Percentiles rank a stretch among this genome's conserved stretches.
These are phyloP conservation scores for Moringa oleifera DNA, from an alignment of 345 rosid species.

Conservation along the genomic window DNA sequence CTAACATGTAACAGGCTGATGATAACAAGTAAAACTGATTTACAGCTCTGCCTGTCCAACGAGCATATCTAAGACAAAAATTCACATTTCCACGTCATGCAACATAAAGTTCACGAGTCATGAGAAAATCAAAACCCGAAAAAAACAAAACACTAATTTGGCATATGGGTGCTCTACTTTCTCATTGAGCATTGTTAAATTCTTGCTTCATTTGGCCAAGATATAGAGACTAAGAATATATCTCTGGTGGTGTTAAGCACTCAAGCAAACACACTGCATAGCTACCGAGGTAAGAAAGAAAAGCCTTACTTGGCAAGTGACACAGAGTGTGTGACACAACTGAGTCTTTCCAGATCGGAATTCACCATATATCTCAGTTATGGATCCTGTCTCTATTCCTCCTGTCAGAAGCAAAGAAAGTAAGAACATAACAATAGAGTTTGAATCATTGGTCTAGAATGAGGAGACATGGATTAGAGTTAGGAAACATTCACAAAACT, in stretches of 20 bases:
- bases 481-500: too few species aligned
- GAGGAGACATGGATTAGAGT: conserved; percentile 1
- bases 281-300: not conserved
- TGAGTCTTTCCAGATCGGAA: conserved; percentile 98
- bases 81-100: too few species aligned
- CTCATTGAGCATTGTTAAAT: not conserved
- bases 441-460: not conserved
- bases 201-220: not conserved
- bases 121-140: not conserved
- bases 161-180: not conserved
- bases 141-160: not conserved
- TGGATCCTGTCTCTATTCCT: conserved; percentile 95
- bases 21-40: not conserved
- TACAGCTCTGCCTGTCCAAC: not conserved
- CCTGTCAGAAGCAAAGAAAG: conserved; percentile 35
- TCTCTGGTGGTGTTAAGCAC: too few species aligned
- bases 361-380: conserved; percentile 94
- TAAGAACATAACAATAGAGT: conserved; percentile 12
- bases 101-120: not conserved
- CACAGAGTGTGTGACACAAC: conserved; percentile 94
- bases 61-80: not conserved
- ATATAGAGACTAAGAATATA: not conserved
- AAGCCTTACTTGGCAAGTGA: conserved; percentile 82
- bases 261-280: not conserved
- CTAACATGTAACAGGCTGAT: not conserved